phyloP scores from a whole-genome alignment of 768 basidiomycete species.

The Gelatoporia subvermispora region DNA sequence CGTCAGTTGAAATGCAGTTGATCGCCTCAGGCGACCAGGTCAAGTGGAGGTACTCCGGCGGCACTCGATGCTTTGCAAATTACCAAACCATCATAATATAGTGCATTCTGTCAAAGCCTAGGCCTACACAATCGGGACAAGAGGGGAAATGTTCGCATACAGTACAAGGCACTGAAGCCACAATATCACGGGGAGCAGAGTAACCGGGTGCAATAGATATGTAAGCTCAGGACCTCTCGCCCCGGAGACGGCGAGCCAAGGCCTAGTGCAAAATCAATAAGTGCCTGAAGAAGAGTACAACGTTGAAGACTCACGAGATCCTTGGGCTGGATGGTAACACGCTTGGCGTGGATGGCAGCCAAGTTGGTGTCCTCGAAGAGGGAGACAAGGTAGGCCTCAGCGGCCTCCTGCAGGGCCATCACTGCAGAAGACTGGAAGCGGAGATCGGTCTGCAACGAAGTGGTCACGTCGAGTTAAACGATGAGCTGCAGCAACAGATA shows the following conservation, averaged over 20 bases:
- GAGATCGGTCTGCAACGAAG: slow-evolving; percentile 53
- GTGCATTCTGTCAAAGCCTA: too few relatives aligned
- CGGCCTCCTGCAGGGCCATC: slow-evolving; percentile 83
- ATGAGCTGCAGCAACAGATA: slow-evolving; percentile 61
- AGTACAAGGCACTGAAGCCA: too few relatives aligned
- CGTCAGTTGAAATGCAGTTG: too few relatives aligned
- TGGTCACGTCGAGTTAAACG: slow-evolving; percentile 5
- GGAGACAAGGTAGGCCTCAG: slow-evolving; percentile 77
- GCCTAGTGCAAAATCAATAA: slow-evolving; percentile 28
- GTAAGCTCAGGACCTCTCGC: slow-evolving; percentile 59
- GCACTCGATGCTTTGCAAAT: too few relatives aligned
- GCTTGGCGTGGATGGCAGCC: slow-evolving; percentile 84
- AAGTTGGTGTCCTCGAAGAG: slow-evolving; percentile 81
- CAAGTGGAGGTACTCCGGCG: background rate
- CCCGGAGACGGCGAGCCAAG: slow-evolving; percentile 72
- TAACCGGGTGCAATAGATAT: too few relatives aligned
- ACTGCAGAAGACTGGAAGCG: slow-evolving; percentile 93
- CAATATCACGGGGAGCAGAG: too few relatives aligned
- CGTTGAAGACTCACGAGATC: slow-evolving; percentile 51
- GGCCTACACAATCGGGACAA: too few relatives aligned
- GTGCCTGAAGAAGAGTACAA: background rate
- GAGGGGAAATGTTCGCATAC: too few relatives aligned
- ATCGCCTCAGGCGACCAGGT: background rate
- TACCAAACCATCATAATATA: too few relatives aligned
- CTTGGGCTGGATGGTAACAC: slow-evolving; percentile 83